Evolutionary conservation across 768 basidiomycete genomes (phyloP).

Genomic region (Imleria badia): DNA sequence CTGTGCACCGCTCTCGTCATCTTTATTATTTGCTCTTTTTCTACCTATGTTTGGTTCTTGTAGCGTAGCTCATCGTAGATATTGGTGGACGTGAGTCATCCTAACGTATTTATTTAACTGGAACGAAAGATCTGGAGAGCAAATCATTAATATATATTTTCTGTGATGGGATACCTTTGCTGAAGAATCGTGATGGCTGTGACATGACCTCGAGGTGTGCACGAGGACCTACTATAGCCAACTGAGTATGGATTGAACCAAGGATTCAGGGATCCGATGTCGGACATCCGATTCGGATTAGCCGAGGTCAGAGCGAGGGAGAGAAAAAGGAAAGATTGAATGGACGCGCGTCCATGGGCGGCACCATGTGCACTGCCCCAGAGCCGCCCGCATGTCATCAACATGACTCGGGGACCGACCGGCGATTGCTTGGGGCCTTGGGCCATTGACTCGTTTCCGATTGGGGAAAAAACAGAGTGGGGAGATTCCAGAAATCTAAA

Average conservation of each 20-base stretch:
- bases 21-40: slow-evolving; percentile 14
- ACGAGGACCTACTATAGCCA: slow-evolving; percentile 5
- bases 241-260: neutral
- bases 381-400: no score
- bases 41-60: slow-evolving; percentile 24
- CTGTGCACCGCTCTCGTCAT: slow-evolving; percentile 1
- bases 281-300: neutral
- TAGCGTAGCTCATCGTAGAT: slow-evolving; percentile 33
- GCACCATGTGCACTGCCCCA: no score
- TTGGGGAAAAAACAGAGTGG: no score
- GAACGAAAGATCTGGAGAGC: slow-evolving; percentile 16
- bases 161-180: neutral
- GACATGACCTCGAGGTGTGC: slow-evolving; percentile 13
- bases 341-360: no score
- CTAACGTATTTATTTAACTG: slow-evolving; percentile 30
- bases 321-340: no score
- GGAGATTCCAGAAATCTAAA: no score
- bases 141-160: slow-evolving; percentile 17
- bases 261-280: neutral
- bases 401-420: no score
- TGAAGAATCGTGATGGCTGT: neutral
- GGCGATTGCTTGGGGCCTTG: no score
- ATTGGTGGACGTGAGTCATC: slow-evolving; percentile 23
- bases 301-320: no score
- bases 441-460: no score